phyloP scores from a whole-genome alignment of 257 asterid genomes.

The Petrea volubilis region DNA sequence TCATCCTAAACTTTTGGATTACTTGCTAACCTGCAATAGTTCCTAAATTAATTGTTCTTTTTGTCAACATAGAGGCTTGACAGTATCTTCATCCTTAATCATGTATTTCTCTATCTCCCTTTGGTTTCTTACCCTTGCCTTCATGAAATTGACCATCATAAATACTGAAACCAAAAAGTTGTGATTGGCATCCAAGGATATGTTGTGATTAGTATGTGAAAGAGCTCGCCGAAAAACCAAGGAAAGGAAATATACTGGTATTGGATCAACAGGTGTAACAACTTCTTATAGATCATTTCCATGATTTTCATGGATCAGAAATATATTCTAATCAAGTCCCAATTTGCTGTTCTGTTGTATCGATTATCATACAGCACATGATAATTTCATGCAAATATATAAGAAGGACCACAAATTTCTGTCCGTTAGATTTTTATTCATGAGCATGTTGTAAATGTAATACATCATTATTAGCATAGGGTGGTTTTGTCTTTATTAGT shows the following conservation, averaged over 20 bases:
- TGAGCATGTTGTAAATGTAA: no score
- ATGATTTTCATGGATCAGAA: constrained; percentile 5
- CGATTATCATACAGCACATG: no score
- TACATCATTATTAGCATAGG: background rate
- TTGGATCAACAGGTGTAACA: background rate
- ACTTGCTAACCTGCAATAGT: constrained; percentile 9
- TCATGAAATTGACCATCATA: constrained; percentile 11
- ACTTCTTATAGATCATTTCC: no score
- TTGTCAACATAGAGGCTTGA: background rate
- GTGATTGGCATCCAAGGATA: no score
- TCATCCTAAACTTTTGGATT: background rate
- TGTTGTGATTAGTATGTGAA: background rate
- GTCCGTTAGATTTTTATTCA: no score
- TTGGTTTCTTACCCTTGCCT: background rate
- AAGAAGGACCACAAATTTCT: no score
- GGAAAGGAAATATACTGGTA: background rate
- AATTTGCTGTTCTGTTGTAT: background rate
- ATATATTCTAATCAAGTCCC: background rate
- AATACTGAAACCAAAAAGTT: background rate
- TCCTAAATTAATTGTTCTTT: constrained; percentile 7
- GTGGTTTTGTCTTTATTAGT: background rate
- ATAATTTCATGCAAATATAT: no score
- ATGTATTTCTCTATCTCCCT: background rate
- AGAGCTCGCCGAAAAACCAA: background rate
- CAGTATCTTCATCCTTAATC: constrained; percentile 2